Evolutionary conservation across 208 protist genomes (phyloP), one percentile per base, ranked within the genome.

Genomic region (Wallacemonas collosoma): DNA sequence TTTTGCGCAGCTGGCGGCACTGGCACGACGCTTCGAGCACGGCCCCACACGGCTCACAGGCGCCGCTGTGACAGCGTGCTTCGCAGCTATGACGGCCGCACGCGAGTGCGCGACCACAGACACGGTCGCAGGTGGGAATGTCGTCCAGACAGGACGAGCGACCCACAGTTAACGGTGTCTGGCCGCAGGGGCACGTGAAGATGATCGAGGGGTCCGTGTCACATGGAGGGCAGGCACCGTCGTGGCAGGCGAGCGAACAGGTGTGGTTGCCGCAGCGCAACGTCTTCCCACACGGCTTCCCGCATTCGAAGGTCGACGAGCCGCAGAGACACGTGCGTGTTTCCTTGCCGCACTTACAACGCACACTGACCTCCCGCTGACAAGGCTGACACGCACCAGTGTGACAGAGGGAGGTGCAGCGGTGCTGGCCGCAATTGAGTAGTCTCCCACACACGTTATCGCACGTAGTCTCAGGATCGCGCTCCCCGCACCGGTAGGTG

Each of bases 41-140:
- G 15, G 75, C 45, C 43, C 72, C 61, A 58, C 90, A 95, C 39
- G 80, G 73, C 39, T 71, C 56, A 66, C 90, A 95, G 39, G 17
- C 38, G 1, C 82, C 85, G 35, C 50, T 58, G 72, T 95, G 90
- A 67, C 90, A 95, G 11, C 62, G 62, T 17, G 53, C 62, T 50
- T 82, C 53, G 69, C 90, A 95, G 43, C 36, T 75, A 69, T 95
- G 90, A 17, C 68, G 67, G 1, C 87, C 83, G 67, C 90, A 93
- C 26, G 76, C 67, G n/a, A 95, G 80, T 14, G 72, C 38, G 75
- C 85, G 86, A 54, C 77, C 69, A 73, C 90, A 95, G 15, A 89
- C 56, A 15, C 68, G 62, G 11, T 77, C 79, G 61, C 90, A 95
- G 1, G 75, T 79, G 6, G 88, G 87, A 68, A 95, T 83, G 3